phyloP scores from a whole-genome alignment of 164 flowering plant species.

The Malania oleifera region DNA sequence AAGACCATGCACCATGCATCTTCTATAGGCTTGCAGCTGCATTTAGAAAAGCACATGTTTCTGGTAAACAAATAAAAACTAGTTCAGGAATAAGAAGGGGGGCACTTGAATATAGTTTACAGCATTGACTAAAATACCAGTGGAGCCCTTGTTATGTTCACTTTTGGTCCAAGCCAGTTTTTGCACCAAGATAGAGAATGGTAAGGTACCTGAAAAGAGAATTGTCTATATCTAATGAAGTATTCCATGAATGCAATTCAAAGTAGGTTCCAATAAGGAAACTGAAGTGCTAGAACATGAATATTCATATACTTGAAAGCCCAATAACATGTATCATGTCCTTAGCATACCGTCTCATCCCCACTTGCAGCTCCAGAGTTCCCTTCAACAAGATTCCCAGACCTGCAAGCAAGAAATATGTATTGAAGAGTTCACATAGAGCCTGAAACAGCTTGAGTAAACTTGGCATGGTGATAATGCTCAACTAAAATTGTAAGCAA shows the following conservation, averaged over 20 bases:
- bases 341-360: slow-evolving; percentile 80
- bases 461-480: not conserved
- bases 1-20: no score
- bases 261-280: not conserved
- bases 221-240: slow-evolving; percentile 1
- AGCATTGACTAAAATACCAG: slow-evolving; percentile 48
- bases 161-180: slow-evolving; percentile 89
- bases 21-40: no score
- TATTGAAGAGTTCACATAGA: not conserved
- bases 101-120: not conserved
- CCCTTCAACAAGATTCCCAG: slow-evolving; percentile 82
- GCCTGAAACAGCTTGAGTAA: not conserved
- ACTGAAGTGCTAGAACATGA: not conserved
- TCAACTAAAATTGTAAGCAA: not conserved
- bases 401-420: slow-evolving; percentile 40
- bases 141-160: slow-evolving; percentile 95
- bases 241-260: not conserved
- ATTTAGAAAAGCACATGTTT: no score
- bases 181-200: slow-evolving; percentile 98
- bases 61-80: no score
- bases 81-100: not conserved
- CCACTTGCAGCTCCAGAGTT: slow-evolving; percentile 86
- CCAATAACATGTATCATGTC: not conserved
- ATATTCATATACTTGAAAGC: not conserved
- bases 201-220: slow-evolving; percentile 71